Base-by-base conservation (phyloP, 371 early-diverging fungal genomes). In the Apophysomyces ossiformis region DNA sequence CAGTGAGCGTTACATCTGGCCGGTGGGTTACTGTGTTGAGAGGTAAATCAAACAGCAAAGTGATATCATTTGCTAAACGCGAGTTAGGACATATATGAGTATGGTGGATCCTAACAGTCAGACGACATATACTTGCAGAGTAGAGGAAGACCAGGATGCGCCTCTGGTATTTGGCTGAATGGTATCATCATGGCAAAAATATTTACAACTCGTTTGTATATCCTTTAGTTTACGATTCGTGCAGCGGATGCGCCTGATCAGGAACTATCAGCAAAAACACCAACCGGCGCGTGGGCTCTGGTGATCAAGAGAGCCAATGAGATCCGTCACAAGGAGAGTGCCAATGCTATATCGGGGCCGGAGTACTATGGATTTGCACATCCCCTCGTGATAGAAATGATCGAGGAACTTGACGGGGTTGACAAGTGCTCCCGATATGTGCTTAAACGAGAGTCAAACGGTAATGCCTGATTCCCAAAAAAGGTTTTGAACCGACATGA, bases 281-380 rank as follows among this genome's bases (percentile, higher is more conserved):
- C 95, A 8, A 93, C 96, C 44, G 95, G 94, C 16, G 95, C 90
- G 21, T 97, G 96, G 97, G 89, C 91, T 12, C 69, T 87, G 37
- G 86, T 95, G 38, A 85, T 95, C 37, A 92, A 91, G 68, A 78
- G 83, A 11, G 90, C 93, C 7, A 90, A 93, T 61, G 82, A 84
- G 46, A 83, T 93, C 38, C 89, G 93, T 41, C 87, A 90, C 45
- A 84, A 88, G 12, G 88, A 88, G 37, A 87, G 89, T 59, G 85
- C 89, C 36, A 92, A 91, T 62, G 90, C 92, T 15, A 91, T 92
- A 5, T 93, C 93, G 1, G 97, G 97, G 1, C 95, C 96, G 4
- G 97, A 96, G 66, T 94, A 91, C 68, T 96, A 90, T 77, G 97
- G 96, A 0, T 90, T 96, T 63, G 81, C 96, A n/a, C 89, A 94